Evolutionary conservation across 306 rosid species (phyloP).

Genomic region (Cyclanthera cordifolia): DNA sequence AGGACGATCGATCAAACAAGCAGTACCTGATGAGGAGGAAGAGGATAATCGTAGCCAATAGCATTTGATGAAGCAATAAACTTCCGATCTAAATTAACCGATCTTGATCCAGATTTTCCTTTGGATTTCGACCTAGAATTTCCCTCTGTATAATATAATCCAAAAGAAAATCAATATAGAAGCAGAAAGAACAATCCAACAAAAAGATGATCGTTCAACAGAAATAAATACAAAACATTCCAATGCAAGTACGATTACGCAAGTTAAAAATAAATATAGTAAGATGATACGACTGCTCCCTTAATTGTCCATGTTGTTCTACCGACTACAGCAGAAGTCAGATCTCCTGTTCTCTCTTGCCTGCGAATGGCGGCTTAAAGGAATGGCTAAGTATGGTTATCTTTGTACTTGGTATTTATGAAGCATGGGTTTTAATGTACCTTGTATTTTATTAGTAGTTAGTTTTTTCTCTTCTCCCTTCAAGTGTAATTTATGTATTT

Average conservation of each 20-base stretch:
- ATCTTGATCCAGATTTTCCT: slow-evolving; percentile 31
- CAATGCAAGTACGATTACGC: background rate
- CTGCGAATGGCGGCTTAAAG: no score
- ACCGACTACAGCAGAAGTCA: no score
- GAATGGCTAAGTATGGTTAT: no score
- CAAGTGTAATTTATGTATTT: no score
- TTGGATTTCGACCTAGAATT: slow-evolving; percentile 18
- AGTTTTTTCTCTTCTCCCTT: no score
- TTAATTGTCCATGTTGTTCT: no score
- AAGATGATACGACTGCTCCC: no score
- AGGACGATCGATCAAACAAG: background rate
- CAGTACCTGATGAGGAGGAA: slow-evolving; percentile 43
- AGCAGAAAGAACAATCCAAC: slow-evolving; percentile 9
- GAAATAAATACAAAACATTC: background rate
- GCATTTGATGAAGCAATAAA: slow-evolving; percentile 39
- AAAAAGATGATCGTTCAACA: background rate
- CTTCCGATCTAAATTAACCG: slow-evolving; percentile 26
- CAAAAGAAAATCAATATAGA: slow-evolving; percentile 17
- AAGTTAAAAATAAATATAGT: background rate
- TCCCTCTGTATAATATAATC: slow-evolving; percentile 38
- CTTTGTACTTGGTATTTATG: no score
- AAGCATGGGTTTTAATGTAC: no score
- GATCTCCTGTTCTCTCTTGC: no score
- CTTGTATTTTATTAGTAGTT: no score
- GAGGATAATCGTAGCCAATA: slow-evolving; percentile 54